Base-by-base conservation (phyloP, 192 early-diverging fungal genomes). In the Backusella circina region DNA sequence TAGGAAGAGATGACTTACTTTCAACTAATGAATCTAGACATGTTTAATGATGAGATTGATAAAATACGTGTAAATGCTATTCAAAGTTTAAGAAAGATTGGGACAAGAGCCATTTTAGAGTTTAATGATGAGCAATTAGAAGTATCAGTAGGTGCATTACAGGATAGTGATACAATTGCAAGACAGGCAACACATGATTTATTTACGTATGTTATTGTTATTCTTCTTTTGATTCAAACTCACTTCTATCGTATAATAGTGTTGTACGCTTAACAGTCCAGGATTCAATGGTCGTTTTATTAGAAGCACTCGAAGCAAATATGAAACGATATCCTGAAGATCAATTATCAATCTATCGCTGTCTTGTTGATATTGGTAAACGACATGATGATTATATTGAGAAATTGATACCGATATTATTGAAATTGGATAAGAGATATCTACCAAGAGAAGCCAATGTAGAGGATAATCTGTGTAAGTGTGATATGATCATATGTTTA, bases 11-110 rank as follows among this genome's bases (percentile, higher is more conserved):
- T 2, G 0, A 71, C 10, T 57, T 47, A 26, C 30, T 7, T 35
- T 18, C n/a, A 16, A 32, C 9, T 7, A 47, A 18, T 15, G 13
- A 47, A 18, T 47, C 6, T 76, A 90, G 97, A 98, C 71, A 99
- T 99, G 94, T 96, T 99, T 75, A 97, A 98, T 83, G 97, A 99
- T 83, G 95, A 97, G 78, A 93, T 94, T 77, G 89, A 93, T 74
- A 84, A 85, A 44, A 93, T 99, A 3, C 91, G 97, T 0, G 75
- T 95, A 6, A 91, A 95, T 47, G 89, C 96, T 1, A 90, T 97
- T 36, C 85, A 85, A 21, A 93, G 88, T 65, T 86, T 99, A 15
- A 84, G 83, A 23, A 86, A 89, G 51, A 91, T 99, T 64, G 94
- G 91, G 1, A 77, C 78, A 3, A 82, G 82, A 1, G 72, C 85